Evolutionary conservation across 1,139 yeast species (phyloP).

Genomic region (Lodderomyces orthopsilosis): DNA sequence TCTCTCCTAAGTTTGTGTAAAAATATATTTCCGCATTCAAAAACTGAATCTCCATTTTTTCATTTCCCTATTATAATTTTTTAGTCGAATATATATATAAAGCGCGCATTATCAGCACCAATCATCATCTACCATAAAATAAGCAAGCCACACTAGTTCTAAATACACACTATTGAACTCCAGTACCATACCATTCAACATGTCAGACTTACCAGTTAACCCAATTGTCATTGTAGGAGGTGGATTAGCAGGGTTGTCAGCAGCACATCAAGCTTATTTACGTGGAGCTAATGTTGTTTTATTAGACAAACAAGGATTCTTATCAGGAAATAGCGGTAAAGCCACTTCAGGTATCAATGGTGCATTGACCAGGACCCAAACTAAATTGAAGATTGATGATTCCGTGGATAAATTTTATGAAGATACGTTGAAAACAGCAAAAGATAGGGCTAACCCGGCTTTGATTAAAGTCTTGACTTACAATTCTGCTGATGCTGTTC

Average conservation of each 20-base stretch:
- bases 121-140: neutral
- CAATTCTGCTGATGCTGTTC: slow-evolving; percentile 59
- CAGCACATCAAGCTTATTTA: slow-evolving; percentile 64
- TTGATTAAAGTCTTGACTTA: slow-evolving; percentile 51
- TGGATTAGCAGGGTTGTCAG: slow-evolving; percentile 77
- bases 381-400: slow-evolving; percentile 48
- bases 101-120: slow-evolving; percentile 3
- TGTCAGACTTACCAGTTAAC: slow-evolving; percentile 26
- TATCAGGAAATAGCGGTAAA: slow-evolving; percentile 78
- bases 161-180: neutral
- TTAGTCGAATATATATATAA: neutral
- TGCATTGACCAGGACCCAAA: slow-evolving; percentile 62
- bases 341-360: slow-evolving; percentile 87
- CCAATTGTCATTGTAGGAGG: slow-evolving; percentile 71
- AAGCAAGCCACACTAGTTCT: neutral
- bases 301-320: slow-evolving; percentile 59
- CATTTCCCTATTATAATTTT: no score
- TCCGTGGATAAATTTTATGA: slow-evolving; percentile 56
- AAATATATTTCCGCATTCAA: neutral
- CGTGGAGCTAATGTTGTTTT: slow-evolving; percentile 57
- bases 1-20: no score
- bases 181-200: neutral
- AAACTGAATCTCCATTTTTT: neutral
- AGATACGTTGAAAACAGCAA: slow-evolving; percentile 68
- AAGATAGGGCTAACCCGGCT: slow-evolving; percentile 55